Evolutionary conservation across 768 basidiomycete species (phyloP), one percentile per base, ranked within the genome.

Genomic region (Holtermanniella nyarrowii): DNA sequence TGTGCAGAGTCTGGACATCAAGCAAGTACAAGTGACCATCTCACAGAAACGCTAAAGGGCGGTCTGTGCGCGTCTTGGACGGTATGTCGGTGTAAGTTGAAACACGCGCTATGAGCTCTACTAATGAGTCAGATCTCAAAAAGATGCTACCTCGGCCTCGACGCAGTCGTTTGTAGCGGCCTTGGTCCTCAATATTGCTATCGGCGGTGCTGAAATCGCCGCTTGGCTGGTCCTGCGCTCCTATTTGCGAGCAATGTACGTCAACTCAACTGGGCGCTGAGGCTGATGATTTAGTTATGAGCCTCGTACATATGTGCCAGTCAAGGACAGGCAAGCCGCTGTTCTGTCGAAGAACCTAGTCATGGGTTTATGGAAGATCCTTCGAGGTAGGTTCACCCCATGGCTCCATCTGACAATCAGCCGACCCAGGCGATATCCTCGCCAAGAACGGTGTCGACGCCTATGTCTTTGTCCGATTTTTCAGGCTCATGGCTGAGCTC

Each of bases 401-500:
- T 26, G 18, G 10, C 42, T 42, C 26, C n/a, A 27, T 77, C 82
- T 1, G 79, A 88, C 63, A 24, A 87, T 52, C 77, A 81, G 53
- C 73, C 74, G 41, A 80, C 79, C 54, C 68, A 0, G 56, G 62
- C 21, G 53, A 63, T 3, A 64, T 71, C 13, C 56, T 68, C 22
- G 26, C 53, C 23, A 66, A 68, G 53, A 69, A 61, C 46, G 68
- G 69, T 2, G 65, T 67, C 23, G 93, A 97, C 68, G 86, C 89
- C 14, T 99, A 93, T 74, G 83, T 91, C 65, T 99, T 86, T 61
- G 83, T 95, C 42, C 84, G 88, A 48, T 96, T 86, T 70, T 76
- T 83, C 43, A 80, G 83, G 45, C 82, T 96, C 77, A 85, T 95
- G 80, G 68, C 81, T 46, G 79, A 82, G 58, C 74, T 90, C 22